Evolutionary conservation across 176 grass and related monocot genomes (phyloP).

Genomic region (Elymus sibiricus): DNA sequence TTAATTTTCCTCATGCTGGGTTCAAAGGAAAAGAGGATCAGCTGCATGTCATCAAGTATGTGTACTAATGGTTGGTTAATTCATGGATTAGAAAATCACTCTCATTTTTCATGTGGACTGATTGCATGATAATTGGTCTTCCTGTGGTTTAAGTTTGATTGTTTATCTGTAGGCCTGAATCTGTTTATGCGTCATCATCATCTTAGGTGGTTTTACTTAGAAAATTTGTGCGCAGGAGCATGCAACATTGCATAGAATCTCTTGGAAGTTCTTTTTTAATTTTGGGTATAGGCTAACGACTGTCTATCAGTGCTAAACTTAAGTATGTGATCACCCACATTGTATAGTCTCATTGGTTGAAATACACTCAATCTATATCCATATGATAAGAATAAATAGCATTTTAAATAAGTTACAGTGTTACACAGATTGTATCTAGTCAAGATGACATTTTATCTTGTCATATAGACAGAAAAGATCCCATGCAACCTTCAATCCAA

Average conservation of each 20-base stretch:
- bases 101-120: background rate
- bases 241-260: background rate
- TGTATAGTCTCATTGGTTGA: background rate
- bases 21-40: conserved; percentile 44
- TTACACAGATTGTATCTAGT: background rate
- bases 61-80: background rate
- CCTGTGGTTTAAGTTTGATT: background rate
- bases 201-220: background rate
- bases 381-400: background rate
- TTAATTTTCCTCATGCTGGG: conserved; percentile 63
- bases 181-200: background rate
- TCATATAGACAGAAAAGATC: background rate
- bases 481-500: background rate
- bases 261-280: background rate
- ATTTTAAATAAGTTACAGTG: background rate
- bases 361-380: background rate
- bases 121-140: background rate
- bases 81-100: background rate
- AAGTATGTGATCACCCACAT: background rate
- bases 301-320: background rate
- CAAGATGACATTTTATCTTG: background rate
- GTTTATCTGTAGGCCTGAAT: background rate
- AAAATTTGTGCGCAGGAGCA: background rate
- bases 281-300: background rate
- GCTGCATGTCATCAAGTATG: conserved; percentile 46